Evolutionary conservation across 192 early-diverging fungal genomes (phyloP).

Genomic region (Paraglomus brasilianum): DNA sequence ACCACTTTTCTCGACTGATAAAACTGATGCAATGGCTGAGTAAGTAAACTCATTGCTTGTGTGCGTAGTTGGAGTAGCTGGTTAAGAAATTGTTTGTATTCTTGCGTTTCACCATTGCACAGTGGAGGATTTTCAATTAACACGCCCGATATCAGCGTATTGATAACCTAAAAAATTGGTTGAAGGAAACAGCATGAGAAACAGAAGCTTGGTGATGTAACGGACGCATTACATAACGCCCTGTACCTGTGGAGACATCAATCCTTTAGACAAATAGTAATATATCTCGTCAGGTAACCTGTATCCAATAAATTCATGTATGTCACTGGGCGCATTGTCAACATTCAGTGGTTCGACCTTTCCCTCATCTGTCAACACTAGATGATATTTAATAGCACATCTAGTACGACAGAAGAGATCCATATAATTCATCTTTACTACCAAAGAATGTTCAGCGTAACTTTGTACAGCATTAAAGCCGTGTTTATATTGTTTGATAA

Average conservation of each 20-base stretch:
- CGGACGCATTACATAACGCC: background rate
- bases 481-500: conserved; percentile 63
- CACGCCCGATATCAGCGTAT: conserved; percentile 62
- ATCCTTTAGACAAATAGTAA: conserved; percentile 64
- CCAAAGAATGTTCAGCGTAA: conserved; percentile 55
- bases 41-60: conserved; percentile 55
- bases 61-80: conserved; percentile 60
- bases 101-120: conserved; percentile 77
- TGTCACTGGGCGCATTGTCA: conserved; percentile 66
- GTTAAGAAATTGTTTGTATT: conserved; percentile 67
- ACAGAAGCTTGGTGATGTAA: background rate
- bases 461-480: conserved; percentile 73
- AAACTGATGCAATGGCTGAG: conserved; percentile 60
- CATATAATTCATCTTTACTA: conserved; percentile 61
- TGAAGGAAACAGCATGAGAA: background rate
- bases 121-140: conserved; percentile 70
- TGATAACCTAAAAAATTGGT: conserved; percentile 46
- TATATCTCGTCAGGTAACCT: conserved; percentile 71
- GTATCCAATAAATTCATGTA: conserved; percentile 81
- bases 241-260: conserved; percentile 55
- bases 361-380: conserved; percentile 70
- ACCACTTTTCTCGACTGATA: conserved; percentile 68
- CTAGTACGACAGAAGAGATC: conserved; percentile 71
- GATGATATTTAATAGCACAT: conserved; percentile 69
- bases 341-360: conserved; percentile 64